Conservation (phyloP, 208 protist species). For the Acanthamoeba royreba region DNA sequence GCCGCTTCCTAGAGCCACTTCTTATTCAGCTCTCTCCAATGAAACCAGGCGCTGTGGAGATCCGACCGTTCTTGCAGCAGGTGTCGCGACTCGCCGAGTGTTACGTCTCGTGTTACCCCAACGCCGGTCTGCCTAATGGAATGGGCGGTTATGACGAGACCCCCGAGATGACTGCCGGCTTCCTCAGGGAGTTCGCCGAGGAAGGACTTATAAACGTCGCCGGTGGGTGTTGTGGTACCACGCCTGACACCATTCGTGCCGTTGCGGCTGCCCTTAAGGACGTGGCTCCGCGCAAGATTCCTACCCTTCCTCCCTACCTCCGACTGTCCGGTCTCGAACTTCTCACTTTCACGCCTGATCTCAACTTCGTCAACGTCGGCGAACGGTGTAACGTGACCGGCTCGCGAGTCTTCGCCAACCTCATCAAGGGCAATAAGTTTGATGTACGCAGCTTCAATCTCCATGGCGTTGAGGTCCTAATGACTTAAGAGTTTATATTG, state of each 20-base stretch:
- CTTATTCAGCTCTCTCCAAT: constrained; percentile 90
- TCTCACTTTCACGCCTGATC: constrained; percentile 79
- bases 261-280: constrained; percentile 65
- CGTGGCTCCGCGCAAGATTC: constrained; percentile 31
- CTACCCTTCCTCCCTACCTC: background rate
- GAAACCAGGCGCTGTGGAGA: constrained; percentile 85
- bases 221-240: constrained; percentile 88
- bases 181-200: constrained; percentile 69
- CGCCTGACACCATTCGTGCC: constrained; percentile 82
- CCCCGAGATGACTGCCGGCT: constrained; percentile 71
- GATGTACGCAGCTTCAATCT: constrained; percentile 55
- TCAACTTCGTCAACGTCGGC: constrained; percentile 94
- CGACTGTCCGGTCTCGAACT: constrained; percentile 88
- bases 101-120: constrained; percentile 83
- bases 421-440: constrained; percentile 90
- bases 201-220: constrained; percentile 80
- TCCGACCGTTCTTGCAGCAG: constrained; percentile 78
- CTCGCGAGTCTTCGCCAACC: constrained; percentile 90
- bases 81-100: constrained; percentile 53
- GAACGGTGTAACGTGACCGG: constrained; percentile 96
- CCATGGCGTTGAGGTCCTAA: background rate
- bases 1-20: constrained; percentile 44
- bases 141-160: constrained; percentile 85
- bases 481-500: background rate
- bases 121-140: constrained; percentile 85